Percentiles rank a stretch among this genome's conserved stretches.
Evolutionary conservation across 805 yeast species (phyloP).

Genomic region (Pichia nanzhaoensis): DNA sequence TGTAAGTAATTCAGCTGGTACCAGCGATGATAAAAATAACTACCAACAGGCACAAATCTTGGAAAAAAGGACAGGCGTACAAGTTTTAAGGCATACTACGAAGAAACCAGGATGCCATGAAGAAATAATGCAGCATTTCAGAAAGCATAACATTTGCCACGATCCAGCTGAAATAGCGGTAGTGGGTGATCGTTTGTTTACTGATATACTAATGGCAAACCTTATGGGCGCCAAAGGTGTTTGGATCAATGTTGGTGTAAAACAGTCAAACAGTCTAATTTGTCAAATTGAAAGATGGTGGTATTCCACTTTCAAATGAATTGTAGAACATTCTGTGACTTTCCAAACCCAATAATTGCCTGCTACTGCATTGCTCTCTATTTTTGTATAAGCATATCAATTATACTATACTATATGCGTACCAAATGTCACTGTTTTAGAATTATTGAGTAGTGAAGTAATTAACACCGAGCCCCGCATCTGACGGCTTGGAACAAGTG

Average conservation of each 20-base stretch:
- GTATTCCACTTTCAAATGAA: conserved; percentile 12
- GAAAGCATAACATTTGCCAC: conserved; percentile 37
- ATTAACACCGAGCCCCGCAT: not conserved
- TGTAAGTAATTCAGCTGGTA: conserved; percentile 92
- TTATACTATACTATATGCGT: no score
- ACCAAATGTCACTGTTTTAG: no score
- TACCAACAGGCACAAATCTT: conserved; percentile 54
- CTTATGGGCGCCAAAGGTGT: conserved; percentile 81
- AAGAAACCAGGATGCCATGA: conserved; percentile 77
- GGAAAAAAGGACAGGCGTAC: conserved; percentile 60
- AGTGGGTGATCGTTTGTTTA: conserved; percentile 85
- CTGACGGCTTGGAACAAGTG: not conserved
- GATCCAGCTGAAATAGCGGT: conserved; percentile 65
- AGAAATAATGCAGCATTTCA: conserved; percentile 61
- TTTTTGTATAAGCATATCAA: no score
- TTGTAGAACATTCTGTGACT: no score
- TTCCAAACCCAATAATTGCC: no score
- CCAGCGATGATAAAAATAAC: conserved; percentile 57
- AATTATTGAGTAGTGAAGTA: not conserved
- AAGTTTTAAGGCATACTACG: conserved; percentile 62
- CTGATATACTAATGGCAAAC: conserved; percentile 92
- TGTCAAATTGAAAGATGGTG: conserved; percentile 46
- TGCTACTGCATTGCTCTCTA: no score
- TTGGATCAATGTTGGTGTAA: conserved; percentile 80
- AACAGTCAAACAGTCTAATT: conserved; percentile 41